Percentiles rank a stretch among this genome's conserved stretches.
These are phyloP conservation scores for Pyrenophora graminea DNA, from an alignment of 2,329 filamentous ascomycete genomes.

Conservation along the genomic window DNA sequence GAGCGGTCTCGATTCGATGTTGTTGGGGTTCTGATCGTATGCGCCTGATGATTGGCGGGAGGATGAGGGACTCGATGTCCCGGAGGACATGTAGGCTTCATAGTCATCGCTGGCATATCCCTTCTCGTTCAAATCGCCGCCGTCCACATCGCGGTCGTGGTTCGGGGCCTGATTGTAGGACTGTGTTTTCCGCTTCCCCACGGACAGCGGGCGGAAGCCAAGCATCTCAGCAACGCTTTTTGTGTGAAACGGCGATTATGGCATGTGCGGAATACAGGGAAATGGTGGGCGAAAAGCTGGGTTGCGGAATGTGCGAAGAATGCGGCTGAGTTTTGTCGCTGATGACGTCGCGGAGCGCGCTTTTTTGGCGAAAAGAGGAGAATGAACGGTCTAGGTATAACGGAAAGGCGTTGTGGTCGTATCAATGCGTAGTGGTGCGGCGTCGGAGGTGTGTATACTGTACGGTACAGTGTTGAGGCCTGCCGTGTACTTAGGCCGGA, in stretches of 20 bases:
- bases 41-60: constrained; percentile 56
- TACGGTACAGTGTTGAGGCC: neutral
- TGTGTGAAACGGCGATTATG: neutral
- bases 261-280: constrained; percentile 8
- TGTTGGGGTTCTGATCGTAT: constrained; percentile 39
- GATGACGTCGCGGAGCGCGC: neutral
- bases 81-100: constrained; percentile 41
- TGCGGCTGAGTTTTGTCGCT: neutral
- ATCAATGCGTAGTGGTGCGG: constrained; percentile 10
- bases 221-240: constrained; percentile 29
- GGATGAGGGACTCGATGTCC: constrained; percentile 53
- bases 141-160: constrained; percentile 39
- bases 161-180: constrained; percentile 36
- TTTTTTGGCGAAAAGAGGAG: neutral
- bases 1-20: constrained; percentile 28
- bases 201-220: constrained; percentile 43
- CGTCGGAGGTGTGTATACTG: neutral
- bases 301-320: neutral
- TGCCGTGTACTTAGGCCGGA: neutral
- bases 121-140: constrained; percentile 47
- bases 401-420: constrained; percentile 4
- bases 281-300: neutral
- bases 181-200: constrained; percentile 45
- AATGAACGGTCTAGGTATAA: neutral
- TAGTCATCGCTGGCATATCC: constrained; percentile 42